Percentiles rank a stretch among this genome's conserved stretches.
These are phyloP conservation scores for Cutaneotrichosporon cavernicola DNA, from an alignment of 1,284 basidiomycete species.

Conservation along the genomic window DNA sequence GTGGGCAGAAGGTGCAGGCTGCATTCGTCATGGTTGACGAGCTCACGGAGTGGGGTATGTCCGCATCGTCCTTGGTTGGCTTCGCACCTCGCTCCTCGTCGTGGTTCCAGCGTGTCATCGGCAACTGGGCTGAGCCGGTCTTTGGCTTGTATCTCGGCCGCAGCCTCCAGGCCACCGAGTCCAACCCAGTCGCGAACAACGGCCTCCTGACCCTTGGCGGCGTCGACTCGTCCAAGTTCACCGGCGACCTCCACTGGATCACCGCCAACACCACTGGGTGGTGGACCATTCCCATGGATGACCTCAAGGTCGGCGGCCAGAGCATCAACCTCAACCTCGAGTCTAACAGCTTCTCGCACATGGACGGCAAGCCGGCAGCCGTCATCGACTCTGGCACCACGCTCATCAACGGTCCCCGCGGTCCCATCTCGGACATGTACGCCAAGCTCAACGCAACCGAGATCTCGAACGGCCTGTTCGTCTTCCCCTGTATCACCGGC, in stretches of 20 bases:
- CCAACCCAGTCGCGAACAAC: constrained; percentile 2
- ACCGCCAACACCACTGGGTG: constrained; percentile 2
- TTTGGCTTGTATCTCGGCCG: constrained; percentile 77
- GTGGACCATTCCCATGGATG: constrained; percentile 16
- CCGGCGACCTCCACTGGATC: constrained; percentile 14
- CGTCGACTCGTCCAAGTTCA: constrained; percentile 10
- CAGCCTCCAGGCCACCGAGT: neutral
- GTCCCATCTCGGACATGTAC: constrained; percentile 12
- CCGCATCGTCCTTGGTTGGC: constrained; percentile 5
- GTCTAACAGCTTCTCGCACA: neutral
- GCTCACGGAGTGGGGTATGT: constrained; percentile 3
- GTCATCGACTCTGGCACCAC: constrained; percentile 19
- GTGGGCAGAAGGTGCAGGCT: constrained; percentile 3
- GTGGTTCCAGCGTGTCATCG: constrained; percentile 10
- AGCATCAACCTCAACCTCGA: neutral
- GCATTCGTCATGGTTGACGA: constrained; percentile 7
- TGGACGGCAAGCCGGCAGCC: constrained; percentile 4
- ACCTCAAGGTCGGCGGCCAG: constrained; percentile 12
- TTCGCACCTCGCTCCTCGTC: constrained; percentile 7
- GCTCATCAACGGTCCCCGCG: constrained; percentile 11
- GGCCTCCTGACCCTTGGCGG: constrained; percentile 14
- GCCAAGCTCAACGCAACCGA: constrained; percentile 9
- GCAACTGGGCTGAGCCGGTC: constrained; percentile 61
- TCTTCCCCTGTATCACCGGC: neutral
- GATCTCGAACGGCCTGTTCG: constrained; percentile 2